These are phyloP conservation scores for Mycena sp. DNA, from an alignment of 1,284 basidiomycete species.

Conservation along the genomic window DNA sequence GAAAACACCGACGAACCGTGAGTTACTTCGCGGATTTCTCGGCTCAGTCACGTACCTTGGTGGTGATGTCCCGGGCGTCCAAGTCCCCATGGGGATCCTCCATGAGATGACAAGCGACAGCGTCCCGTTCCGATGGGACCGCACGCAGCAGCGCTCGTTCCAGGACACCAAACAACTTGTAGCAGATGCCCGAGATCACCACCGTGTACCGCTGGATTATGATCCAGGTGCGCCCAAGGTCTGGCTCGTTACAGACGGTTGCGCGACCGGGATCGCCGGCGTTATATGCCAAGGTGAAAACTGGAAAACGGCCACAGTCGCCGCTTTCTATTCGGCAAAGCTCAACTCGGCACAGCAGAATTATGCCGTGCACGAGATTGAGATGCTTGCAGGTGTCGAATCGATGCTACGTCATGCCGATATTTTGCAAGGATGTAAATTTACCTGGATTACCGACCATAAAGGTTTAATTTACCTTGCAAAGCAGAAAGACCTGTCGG, in stretches of 20 bases:
- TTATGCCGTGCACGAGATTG: too few species aligned
- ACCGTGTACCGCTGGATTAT: not conserved
- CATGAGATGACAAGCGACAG: slow-evolving; percentile 25
- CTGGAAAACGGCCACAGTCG: not conserved
- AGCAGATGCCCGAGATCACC: not conserved
- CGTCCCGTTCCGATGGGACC: slow-evolving; percentile 29
- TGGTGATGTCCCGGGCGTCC: slow-evolving; percentile 17
- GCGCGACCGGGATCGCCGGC: not conserved
- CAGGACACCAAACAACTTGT: slow-evolving; percentile 21
- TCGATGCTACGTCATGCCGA: too few species aligned
- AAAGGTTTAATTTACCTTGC: slow-evolving; percentile 28
- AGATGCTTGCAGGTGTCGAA: too few species aligned
- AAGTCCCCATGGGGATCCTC: slow-evolving; percentile 32
- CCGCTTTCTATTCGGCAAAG: slow-evolving; percentile 18
- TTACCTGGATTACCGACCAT: slow-evolving; percentile 42
- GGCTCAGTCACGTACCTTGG: slow-evolving; percentile 33
- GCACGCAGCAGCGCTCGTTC: slow-evolving; percentile 36
- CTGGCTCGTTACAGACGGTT: not conserved
- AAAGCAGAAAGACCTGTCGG: slow-evolving; percentile 32
- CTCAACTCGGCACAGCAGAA: too few species aligned
- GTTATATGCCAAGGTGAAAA: not conserved
- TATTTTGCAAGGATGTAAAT: slow-evolving; percentile 25
- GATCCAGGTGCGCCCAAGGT: not conserved
- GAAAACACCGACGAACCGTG: slow-evolving; percentile 5
- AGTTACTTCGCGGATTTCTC: slow-evolving; percentile 8